Conservation (phyloP, 2,329 filamentous ascomycete genomes). For the Paecilomyces niveus region DNA sequence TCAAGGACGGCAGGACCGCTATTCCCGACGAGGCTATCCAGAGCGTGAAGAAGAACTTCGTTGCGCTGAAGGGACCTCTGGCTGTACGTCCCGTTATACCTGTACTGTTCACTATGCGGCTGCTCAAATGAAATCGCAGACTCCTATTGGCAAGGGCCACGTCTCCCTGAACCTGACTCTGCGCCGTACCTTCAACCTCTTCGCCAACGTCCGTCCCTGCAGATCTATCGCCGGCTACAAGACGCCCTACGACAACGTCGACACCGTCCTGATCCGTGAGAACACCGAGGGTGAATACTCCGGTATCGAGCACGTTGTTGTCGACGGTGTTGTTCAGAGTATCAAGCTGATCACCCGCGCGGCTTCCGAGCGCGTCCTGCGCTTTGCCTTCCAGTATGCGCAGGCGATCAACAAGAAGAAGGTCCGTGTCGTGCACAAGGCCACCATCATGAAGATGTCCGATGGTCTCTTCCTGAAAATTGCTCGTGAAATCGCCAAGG, state of each 20-base stretch:
- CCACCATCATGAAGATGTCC: slow-evolving; percentile 99
- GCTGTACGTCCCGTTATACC: slow-evolving; percentile 55
- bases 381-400: slow-evolving; percentile 98
- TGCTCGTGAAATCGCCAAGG: slow-evolving; percentile 79
- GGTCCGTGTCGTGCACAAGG: slow-evolving; percentile 98
- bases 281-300: slow-evolving; percentile 99
- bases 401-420: slow-evolving; percentile 88
- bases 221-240: slow-evolving; percentile 95
- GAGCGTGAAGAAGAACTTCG: slow-evolving; percentile 91
- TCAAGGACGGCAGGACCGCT: slow-evolving; percentile 92
- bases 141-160: slow-evolving; percentile 96
- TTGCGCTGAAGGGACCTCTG: slow-evolving; percentile 95
- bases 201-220: slow-evolving; percentile 98
- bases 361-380: slow-evolving; percentile 89
- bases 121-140: slow-evolving; percentile 46
- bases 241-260: slow-evolving; percentile 94
- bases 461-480: slow-evolving; percentile 95
- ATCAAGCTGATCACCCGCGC: slow-evolving; percentile 99
- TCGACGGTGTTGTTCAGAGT: slow-evolving; percentile 95
- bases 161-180: slow-evolving; percentile 98
- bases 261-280: slow-evolving; percentile 96
- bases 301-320: slow-evolving; percentile 95
- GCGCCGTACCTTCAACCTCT: slow-evolving; percentile 98
- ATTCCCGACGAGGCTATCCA: slow-evolving; percentile 90
- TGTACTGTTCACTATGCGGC: not conserved